Evolutionary conservation across 768 basidiomycete species (phyloP), one percentile per base, ranked within the genome.

Genomic region (Clitopilus passeckerianus): DNA sequence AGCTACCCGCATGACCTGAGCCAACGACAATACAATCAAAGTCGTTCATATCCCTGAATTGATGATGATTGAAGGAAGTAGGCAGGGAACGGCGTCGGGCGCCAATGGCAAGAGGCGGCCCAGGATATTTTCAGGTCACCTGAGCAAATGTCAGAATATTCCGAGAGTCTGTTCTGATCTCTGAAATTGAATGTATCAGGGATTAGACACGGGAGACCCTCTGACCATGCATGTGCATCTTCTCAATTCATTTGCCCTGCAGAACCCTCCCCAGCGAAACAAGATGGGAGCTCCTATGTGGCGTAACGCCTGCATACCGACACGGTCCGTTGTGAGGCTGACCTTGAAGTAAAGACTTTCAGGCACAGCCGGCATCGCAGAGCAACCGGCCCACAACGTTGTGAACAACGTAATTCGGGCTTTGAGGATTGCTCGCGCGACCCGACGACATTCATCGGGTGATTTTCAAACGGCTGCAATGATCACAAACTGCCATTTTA

Each of bases 1-100:
- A 86, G 63, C 82, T 83, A 24, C 86, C 86, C 56, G 87, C 86
- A 66, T 89, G 82, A 18, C 87, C 86, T 23, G 86, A 82, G 14
- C 86, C 86, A 15, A 89, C 74, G 43, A 89, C 77, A 62, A 89
- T 75, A 64, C 83, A 86, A 65, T 87, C 86, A 64, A 74, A 79
- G 57, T 34, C 18, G 37, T 44, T 34, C 66, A 67, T 67, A 24
- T 22, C 59, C 46, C 46, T 50, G 46, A 22, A 33, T 8, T 53
- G 53, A 53, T 15, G 27, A 33, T 50, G 46, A 50, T 50, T 12
- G 22, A 50, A 23, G 46, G 20, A 22, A 20, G 16, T 23, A n/a
- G 18, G 20, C 22, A 18, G 10, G 18, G 16, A 12, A 18, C 46
- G 12, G 27, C 27, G 27, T 30, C 27, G 27, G 27, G 27, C 27